Evolutionary conservation across 1,284 basidiomycete species (phyloP).

Genomic region (Cryptococcus sp.): DNA sequence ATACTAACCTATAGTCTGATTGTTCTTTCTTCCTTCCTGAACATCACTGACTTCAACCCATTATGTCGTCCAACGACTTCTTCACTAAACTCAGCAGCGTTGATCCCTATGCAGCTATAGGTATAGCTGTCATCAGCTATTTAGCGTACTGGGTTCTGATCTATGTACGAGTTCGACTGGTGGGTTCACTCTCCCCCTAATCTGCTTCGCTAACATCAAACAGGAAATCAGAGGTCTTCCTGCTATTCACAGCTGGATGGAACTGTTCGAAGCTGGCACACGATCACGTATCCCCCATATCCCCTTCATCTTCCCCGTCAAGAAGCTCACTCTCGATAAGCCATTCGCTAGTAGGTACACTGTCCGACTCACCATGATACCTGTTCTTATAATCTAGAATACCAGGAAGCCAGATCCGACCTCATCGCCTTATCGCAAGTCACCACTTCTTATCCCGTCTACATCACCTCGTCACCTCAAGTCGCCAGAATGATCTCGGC

Average conservation of each 20-base stretch:
- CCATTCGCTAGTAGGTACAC: conserved; percentile 10
- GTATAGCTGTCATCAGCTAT: too few relatives aligned
- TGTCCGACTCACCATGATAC: background rate
- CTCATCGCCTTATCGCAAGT: conserved; percentile 16
- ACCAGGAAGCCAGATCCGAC: conserved; percentile 16
- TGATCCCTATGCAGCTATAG: too few relatives aligned
- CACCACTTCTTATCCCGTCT: conserved; percentile 15
- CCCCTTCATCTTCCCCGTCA: conserved; percentile 15
- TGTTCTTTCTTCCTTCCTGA: too few relatives aligned
- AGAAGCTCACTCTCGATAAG: conserved; percentile 8
- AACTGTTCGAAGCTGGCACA: conserved; percentile 17
- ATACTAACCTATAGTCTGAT: too few relatives aligned
- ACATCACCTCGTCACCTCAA: conserved; percentile 13
- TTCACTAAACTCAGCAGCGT: too few relatives aligned
- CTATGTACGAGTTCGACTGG: background rate
- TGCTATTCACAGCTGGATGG: conserved; percentile 13
- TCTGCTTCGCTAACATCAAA: background rate
- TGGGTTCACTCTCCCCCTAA: background rate
- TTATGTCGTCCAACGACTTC: too few relatives aligned
- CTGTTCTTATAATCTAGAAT: conserved; percentile 8
- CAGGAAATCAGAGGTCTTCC: conserved; percentile 22
- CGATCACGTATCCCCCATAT: conserved; percentile 18
- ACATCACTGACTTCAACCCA: too few relatives aligned
- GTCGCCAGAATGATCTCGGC: conserved; percentile 5
- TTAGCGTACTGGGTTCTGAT: too few relatives aligned